Evolutionary conservation across 2,329 filamentous ascomycete genomes (phyloP), one percentile per base, ranked within the genome.

Genomic region (Fusarium circinatum): DNA sequence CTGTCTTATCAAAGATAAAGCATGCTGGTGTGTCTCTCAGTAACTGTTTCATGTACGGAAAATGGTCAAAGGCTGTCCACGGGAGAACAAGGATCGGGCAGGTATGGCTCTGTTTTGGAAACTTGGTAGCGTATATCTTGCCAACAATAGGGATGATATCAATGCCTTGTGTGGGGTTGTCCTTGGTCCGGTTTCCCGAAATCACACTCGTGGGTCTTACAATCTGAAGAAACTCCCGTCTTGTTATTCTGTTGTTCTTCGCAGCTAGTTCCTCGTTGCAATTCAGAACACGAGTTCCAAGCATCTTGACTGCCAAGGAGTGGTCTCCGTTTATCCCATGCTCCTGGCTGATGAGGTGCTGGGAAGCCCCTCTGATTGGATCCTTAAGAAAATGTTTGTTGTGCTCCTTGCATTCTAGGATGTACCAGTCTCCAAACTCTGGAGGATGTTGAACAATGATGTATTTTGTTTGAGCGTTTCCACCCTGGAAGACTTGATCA

Each of bases 401-500:
- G n/a, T 73, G 69, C 6, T 70, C 38, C 0, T 32, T 38, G 9
- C 71, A 73, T 30, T 62, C 56, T 1, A 73, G 12, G 12, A 73
- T 73, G 5, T 73, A 73, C 69, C 71, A 73, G 0, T 59, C 1
- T 3, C 4, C 41, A 28, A 4, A 10, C 11, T 38, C 4, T n/a
- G 32, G 24, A 11, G 56, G 56, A 10, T 57, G 24, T 0, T 47
- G 39, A 9, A 39, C 30, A 6, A 73, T 67, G 2, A 34, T 34
- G 24, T 67, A 65, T 22, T 73, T 65, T 6, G 18, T 14, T 5
- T 26, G 17, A 1, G 69, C 65, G 0, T 64, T 39, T 28, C 71
- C 71, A 3, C 41, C 34, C 54, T 73, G 69, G 20, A 42, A 73
- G 6, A 73, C 57, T 30, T 73, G 24, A 1, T 60, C 54, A 26